These are phyloP conservation scores for Lentinus tigrinus DNA, from an alignment of 768 basidiomycete species.

Conservation along the genomic window DNA sequence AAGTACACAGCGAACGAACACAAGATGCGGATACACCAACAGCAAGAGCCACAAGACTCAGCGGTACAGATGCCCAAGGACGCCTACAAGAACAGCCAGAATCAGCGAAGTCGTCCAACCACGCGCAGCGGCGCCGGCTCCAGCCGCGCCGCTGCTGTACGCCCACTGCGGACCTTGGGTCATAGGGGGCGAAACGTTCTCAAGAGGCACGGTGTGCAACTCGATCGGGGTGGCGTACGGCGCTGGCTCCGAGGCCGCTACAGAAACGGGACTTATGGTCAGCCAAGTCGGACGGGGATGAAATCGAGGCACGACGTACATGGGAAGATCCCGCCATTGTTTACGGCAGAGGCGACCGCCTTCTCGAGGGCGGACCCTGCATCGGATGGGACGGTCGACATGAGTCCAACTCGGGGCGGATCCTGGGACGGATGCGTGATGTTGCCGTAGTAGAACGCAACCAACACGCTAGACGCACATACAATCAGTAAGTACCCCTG, in stretches of 20 bases:
- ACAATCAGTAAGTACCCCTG: neutral
- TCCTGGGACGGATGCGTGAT: constrained; percentile 65
- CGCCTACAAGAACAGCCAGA: neutral
- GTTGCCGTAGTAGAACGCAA: constrained; percentile 73
- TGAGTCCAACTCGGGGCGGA: constrained; percentile 65
- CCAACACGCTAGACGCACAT: constrained; percentile 47
- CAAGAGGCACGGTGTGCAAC: neutral
- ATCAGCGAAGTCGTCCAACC: neutral
- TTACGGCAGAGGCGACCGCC: constrained; percentile 34
- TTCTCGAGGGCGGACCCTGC: constrained; percentile 40
- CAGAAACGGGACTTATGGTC: neutral
- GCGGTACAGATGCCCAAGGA: neutral
- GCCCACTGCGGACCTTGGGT: neutral
- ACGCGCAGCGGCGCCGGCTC: neutral
- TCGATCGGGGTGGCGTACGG: neutral
- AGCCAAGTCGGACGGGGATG: neutral
- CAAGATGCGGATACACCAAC: no score
- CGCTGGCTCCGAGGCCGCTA: neutral
- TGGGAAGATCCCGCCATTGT: constrained; percentile 31
- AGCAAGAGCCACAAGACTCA: neutral
- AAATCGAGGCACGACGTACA: constrained; percentile 16
- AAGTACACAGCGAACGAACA: no score
- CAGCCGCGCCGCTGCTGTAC: neutral
- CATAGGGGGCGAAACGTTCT: neutral
- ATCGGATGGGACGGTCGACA: constrained; percentile 66